Conservation (phyloP, 768 basidiomycete species). For the Boletellus sp. region DNA sequence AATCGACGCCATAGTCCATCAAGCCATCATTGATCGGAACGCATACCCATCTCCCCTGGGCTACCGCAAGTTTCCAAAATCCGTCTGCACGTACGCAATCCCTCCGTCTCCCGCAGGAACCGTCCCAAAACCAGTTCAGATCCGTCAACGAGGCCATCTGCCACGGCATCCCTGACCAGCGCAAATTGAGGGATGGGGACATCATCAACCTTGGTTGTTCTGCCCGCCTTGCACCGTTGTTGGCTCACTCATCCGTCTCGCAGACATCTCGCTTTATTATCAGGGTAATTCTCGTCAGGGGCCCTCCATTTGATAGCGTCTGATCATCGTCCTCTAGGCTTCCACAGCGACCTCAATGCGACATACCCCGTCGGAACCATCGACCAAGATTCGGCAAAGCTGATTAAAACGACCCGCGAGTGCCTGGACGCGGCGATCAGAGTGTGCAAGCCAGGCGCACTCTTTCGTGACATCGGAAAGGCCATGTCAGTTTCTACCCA, state of each 20-base stretch:
- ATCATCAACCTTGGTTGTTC: constrained; percentile 87
- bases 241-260: constrained; percentile 14
- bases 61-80: constrained; percentile 91
- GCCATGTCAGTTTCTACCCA: constrained; percentile 58
- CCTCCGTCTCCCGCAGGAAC: constrained; percentile 1
- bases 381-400: constrained; percentile 76
- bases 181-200: constrained; percentile 85
- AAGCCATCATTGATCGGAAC: constrained; percentile 84
- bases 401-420: constrained; percentile 80
- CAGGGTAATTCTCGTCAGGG: constrained; percentile 48
- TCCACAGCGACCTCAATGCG: constrained; percentile 89
- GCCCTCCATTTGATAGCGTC: neutral
- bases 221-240: constrained; percentile 5
- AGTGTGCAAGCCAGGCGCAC: constrained; percentile 87
- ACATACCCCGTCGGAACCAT: constrained; percentile 88
- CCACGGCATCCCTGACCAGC: constrained; percentile 91
- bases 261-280: constrained; percentile 79
- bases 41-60: constrained; percentile 93
- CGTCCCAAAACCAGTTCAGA: constrained; percentile 34
- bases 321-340: constrained; percentile 46
- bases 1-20: constrained; percentile 90
- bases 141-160: constrained; percentile 96
- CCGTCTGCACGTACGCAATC: constrained; percentile 83
- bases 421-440: constrained; percentile 88
- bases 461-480: constrained; percentile 87